These are phyloP conservation scores for Ochetophila trinervis DNA, from an alignment of 306 rosid species.

Conservation along the genomic window DNA sequence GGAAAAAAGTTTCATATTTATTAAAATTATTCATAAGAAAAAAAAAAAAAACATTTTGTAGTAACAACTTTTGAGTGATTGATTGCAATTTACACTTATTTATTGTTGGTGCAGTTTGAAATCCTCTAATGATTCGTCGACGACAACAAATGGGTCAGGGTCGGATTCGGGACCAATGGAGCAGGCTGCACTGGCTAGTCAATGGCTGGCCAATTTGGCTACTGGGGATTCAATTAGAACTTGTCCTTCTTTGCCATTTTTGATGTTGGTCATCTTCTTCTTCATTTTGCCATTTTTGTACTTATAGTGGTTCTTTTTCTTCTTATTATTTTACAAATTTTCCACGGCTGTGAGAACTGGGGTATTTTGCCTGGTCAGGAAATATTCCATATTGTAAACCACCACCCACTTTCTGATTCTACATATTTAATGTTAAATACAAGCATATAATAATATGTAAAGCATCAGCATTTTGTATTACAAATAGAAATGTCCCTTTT, in stretches of 20 bases:
- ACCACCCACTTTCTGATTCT: slow-evolving; percentile 19
- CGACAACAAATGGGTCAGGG: slow-evolving; percentile 1
- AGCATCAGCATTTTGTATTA: slow-evolving; percentile 29
- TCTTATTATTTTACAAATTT: background rate
- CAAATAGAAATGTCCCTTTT: slow-evolving; percentile 10
- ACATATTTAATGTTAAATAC: slow-evolving; percentile 8
- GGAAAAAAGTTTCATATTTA: background rate
- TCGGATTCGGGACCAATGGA: slow-evolving; percentile 33
- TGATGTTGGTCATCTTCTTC: slow-evolving; percentile 28
- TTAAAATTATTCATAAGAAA: background rate
- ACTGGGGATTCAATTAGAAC: slow-evolving; percentile 36
- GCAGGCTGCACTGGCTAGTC: slow-evolving; percentile 39
- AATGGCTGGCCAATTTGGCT: slow-evolving; percentile 72
- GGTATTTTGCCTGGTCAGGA: background rate
- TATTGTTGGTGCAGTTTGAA: slow-evolving; percentile 35
- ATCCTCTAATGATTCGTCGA: slow-evolving; percentile 42
- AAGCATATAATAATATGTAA: background rate
- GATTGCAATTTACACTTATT: background rate
- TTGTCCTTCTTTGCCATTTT: slow-evolving; percentile 10
- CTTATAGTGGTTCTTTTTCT: background rate
- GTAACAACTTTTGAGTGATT: no score
- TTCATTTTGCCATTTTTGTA: slow-evolving; percentile 31
- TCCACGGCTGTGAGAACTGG: background rate
- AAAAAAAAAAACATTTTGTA: no score
- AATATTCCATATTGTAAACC: slow-evolving; percentile 21